Evolutionary conservation across 768 basidiomycete genomes (phyloP), one percentile per base, ranked within the genome.

Genomic region (Suillus subaureus): DNA sequence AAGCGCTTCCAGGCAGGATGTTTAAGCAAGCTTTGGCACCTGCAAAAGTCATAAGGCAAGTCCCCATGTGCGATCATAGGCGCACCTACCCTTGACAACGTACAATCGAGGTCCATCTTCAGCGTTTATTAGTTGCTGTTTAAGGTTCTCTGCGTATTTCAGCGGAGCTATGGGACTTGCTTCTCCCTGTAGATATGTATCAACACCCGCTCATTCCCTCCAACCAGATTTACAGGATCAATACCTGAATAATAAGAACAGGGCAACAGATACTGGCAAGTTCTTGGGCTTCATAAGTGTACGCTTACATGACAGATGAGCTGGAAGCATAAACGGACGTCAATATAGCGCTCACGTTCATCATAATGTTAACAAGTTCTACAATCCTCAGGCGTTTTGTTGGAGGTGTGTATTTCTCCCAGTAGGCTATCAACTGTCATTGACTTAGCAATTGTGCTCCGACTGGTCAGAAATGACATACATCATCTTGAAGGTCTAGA

Each of bases 241-340:
- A 21, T 62, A 90, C 90, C 76, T 91, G 90, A 51, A 92, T 82
- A 23, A 92, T 84, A 15, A 92, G 79, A 13, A 89, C 85, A 2
- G 91, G 91, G 67, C 85, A 84, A 6, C 74, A 85, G 61, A 93
- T 84, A 47, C 75, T 70, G n/a, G 81, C 81, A 37, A 86, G 79
- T 65, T 83, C 79, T 33, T 83, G 23, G 80, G 67, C 47, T 70
- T 82, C 56, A 92, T 73, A 6, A 84, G 82, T 42, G 82, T 81
- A 69, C 90, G 83, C 92, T 93, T 60, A 70, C 13, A 12, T 15
- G 49, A 23, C 31, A 47, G 40, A 23, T 49, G 26, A 62, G 54
- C 39, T 28, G 23, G 45, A 58, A 63, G 28, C 57, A 26, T 6
- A 21, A 2, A 49, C 26, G 52, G 33, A 37, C 47, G 26, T 12